Conservation (phyloP, 306 rosid genomes). For the Fagus sylvatica region DNA sequence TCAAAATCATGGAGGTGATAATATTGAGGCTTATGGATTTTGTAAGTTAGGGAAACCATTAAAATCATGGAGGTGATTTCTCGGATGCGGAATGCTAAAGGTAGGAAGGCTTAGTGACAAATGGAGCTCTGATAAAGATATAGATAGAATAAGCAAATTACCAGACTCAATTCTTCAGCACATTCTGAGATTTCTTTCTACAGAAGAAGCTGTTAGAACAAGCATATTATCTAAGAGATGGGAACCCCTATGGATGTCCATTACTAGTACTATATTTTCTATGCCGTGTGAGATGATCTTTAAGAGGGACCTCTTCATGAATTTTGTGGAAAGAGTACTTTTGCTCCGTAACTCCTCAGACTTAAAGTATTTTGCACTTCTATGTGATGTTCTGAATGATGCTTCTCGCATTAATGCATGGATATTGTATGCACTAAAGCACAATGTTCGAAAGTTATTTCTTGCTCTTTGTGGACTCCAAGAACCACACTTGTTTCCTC, state of each 20-base stretch:
- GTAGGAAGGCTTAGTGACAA: too few relatives aligned
- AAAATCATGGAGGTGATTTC: too few relatives aligned
- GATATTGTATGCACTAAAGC: slow-evolving; percentile 9
- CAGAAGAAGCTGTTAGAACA: slow-evolving; percentile 28
- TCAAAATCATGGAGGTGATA: too few relatives aligned
- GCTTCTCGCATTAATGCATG: slow-evolving; percentile 3
- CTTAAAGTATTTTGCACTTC: neutral
- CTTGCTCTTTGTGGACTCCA: neutral
- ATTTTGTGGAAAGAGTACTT: slow-evolving; percentile 19
- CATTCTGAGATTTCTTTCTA: slow-evolving; percentile 15
- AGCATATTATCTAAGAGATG: slow-evolving; percentile 25
- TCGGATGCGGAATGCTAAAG: too few relatives aligned
- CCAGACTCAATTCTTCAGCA: slow-evolving; percentile 11
- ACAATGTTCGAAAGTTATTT: slow-evolving; percentile 1
- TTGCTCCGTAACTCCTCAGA: neutral
- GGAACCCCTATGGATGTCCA: slow-evolving; percentile 15
- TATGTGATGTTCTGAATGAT: neutral
- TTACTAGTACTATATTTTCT: neutral
- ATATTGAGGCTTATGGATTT: too few relatives aligned
- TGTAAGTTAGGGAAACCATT: too few relatives aligned
- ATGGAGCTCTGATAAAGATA: too few relatives aligned
- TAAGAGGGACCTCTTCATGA: slow-evolving; percentile 8
- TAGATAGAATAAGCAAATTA: slow-evolving; percentile 5
- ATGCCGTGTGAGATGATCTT: too few relatives aligned
- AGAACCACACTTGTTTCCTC: slow-evolving; percentile 8